Conservation (phyloP, 805 yeast genomes). For the Maudiozyma pseudohumilis region DNA sequence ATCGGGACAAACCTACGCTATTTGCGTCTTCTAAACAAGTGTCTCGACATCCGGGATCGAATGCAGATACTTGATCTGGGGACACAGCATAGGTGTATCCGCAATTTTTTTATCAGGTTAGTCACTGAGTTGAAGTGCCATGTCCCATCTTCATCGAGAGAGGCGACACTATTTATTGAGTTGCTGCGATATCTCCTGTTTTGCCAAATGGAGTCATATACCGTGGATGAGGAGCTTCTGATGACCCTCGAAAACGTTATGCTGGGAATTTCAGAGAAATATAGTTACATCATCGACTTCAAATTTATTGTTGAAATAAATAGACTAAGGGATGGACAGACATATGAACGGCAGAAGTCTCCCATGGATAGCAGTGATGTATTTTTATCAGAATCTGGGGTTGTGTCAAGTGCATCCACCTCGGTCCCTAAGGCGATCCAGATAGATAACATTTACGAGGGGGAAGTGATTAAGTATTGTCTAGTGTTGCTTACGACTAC, state of each 20-base stretch:
- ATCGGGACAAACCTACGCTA: conserved; percentile 12
- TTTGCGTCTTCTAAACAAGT: conserved; percentile 13
- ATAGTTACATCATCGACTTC: conserved; percentile 12
- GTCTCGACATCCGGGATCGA: conserved; percentile 11
- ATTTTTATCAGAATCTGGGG: too few species aligned
- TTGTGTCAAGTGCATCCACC: too few species aligned
- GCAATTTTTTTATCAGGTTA: conserved; percentile 6
- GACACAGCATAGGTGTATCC: conserved; percentile 3
- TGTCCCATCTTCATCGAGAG: not conserved
- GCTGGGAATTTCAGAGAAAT: conserved; percentile 10
- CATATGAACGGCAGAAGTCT: too few species aligned
- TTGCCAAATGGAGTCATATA: not conserved
- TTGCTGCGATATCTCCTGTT: conserved; percentile 11
- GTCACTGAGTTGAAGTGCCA: not conserved
- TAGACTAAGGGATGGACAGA: conserved; percentile 2
- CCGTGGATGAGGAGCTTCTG: conserved; percentile 2
- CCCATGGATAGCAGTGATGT: too few species aligned
- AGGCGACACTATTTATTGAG: conserved; percentile 8
- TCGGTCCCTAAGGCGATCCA: conserved; percentile 20
- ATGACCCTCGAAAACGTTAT: conserved; percentile 9
- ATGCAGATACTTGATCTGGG: conserved; percentile 7
- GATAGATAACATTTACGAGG: conserved; percentile 15
- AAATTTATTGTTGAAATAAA: conserved; percentile 13
- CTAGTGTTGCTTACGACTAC: conserved; percentile 10
- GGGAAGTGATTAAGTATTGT: conserved; percentile 10